Conservation (phyloP, 805 yeast genomes). For the Metschnikowia kofuensis region DNA sequence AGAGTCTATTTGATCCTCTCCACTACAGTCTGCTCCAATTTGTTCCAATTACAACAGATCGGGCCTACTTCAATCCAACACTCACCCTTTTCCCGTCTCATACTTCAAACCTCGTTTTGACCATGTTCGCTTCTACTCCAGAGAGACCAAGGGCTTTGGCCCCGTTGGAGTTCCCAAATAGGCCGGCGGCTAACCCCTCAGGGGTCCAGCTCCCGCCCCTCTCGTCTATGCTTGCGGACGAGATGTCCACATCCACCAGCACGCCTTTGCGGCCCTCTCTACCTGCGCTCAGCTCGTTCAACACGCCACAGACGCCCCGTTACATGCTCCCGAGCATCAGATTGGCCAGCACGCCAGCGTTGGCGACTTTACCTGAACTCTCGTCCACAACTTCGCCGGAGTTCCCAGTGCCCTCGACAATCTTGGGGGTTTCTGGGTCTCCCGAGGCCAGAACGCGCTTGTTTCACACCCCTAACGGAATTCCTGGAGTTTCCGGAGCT, state of each 20-base stretch:
- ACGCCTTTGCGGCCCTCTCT: conserved; percentile 21
- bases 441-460: background rate
- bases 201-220: conserved; percentile 37
- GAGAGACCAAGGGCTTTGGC: conserved; percentile 26
- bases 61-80: too few relatives aligned
- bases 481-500: too few relatives aligned
- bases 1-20: too few relatives aligned
- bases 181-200: conserved; percentile 12
- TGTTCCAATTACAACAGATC: too few relatives aligned
- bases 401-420: background rate
- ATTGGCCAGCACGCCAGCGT: conserved; percentile 7
- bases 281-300: conserved; percentile 27
- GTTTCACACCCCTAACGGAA: background rate
- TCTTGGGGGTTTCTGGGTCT: background rate
- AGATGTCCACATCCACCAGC: conserved; percentile 1
- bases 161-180: conserved; percentile 16
- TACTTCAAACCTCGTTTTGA: too few relatives aligned
- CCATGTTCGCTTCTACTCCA: conserved; percentile 24
- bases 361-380: conserved; percentile 1
- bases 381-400: background rate
- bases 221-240: conserved; percentile 28
- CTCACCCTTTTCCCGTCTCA: too few relatives aligned
- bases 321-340: conserved; percentile 8
- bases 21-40: too few relatives aligned
- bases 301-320: conserved; percentile 20